phyloP scores from a whole-genome alignment of 768 basidiomycete species.

The Clavaria fumosa region DNA sequence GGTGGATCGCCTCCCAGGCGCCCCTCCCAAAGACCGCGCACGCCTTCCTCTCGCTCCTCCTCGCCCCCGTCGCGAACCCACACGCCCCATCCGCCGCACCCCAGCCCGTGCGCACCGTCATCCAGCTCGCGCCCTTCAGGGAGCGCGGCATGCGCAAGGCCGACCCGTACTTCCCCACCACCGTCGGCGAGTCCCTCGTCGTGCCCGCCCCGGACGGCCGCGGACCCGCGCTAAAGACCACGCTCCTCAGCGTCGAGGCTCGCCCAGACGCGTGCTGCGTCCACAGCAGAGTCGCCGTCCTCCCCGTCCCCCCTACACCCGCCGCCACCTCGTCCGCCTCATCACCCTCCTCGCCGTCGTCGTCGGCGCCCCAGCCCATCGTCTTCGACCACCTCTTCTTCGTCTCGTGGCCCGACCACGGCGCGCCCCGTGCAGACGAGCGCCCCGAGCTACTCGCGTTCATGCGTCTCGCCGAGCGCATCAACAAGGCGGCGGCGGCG shows the following conservation, averaged over 20 bases:
- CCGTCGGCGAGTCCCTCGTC: slow-evolving; percentile 36
- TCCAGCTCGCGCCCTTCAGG: slow-evolving; percentile 65
- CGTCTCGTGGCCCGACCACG: slow-evolving; percentile 72
- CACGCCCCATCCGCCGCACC: slow-evolving; percentile 10
- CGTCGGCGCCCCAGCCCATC: slow-evolving; percentile 20
- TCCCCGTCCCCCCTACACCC: slow-evolving; percentile 18
- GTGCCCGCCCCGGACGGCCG: slow-evolving; percentile 30
- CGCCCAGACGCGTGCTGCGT: slow-evolving; percentile 46
- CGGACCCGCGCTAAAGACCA: slow-evolving; percentile 37
- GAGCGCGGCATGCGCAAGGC: slow-evolving; percentile 63
- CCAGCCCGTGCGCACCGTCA: slow-evolving; percentile 43
- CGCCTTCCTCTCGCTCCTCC: slow-evolving; percentile 58
- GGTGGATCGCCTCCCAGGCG: slow-evolving; percentile 82
- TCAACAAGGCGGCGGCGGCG: slow-evolving; percentile 37
- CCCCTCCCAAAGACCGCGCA: slow-evolving; percentile 57
- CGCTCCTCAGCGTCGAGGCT: slow-evolving; percentile 29
- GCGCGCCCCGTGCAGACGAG: slow-evolving; percentile 53
- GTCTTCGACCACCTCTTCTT: slow-evolving; percentile 62
- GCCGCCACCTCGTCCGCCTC: too few species aligned
- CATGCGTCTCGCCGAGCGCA: slow-evolving; percentile 42
- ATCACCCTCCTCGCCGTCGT: slow-evolving; percentile 6
- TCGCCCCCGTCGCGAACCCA: slow-evolving; percentile 30
- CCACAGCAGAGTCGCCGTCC: slow-evolving; percentile 43
- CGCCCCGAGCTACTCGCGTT: slow-evolving; percentile 46
- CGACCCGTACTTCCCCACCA: slow-evolving; percentile 56